Evolutionary conservation across 164 flowering plant species (phyloP), one percentile per base, ranked within the genome.

Genomic region (Paratinospora sagittata): DNA sequence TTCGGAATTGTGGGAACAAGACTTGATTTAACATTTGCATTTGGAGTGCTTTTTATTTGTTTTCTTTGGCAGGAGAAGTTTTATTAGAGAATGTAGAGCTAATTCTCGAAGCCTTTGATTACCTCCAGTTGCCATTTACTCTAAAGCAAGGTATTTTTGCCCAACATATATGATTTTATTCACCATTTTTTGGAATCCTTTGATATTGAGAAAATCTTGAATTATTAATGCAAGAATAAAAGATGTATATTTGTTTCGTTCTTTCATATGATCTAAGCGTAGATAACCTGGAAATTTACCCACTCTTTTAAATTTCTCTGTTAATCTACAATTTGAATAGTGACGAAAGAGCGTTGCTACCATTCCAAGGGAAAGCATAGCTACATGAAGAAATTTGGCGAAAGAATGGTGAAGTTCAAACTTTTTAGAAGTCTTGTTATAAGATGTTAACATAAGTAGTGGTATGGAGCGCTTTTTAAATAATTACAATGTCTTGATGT

Each of bases 31-130:
- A 9, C 13, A 43, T 43, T 43, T 43, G 2, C 14, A 43, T 9
- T 43, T 43, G 13, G 14, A 43, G 14, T 9, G 13, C 37, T 21
- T 30, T 8, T 33, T 13, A 24, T 23, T 36, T 36, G 26, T 30
- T 65, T 5, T 52, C 1, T 24, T 36, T 3, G 30, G n/a, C 84
- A 92, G 98, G 84, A 66, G 93, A 88, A 81, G 88, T 90, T 9
- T 72, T 85, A 33, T 74, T 94, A 81, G 92, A 90, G 79, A 87
- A 94, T 71, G 88, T 89, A 16, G 96, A 89, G 78, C 81, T 94
- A 11, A 86, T 83, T 81, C 91, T 87, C 34, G 98, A 94, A 80
- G 98, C 98, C 49, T 92, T 94, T 77, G 97, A 92, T 75, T 86
- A 89, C 77, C 88, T 94, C 27, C 97, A 85, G 77, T 73, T 94